Evolutionary conservation across 306 rosid genomes (phyloP).

Genomic region (Cucurbita moschata): DNA sequence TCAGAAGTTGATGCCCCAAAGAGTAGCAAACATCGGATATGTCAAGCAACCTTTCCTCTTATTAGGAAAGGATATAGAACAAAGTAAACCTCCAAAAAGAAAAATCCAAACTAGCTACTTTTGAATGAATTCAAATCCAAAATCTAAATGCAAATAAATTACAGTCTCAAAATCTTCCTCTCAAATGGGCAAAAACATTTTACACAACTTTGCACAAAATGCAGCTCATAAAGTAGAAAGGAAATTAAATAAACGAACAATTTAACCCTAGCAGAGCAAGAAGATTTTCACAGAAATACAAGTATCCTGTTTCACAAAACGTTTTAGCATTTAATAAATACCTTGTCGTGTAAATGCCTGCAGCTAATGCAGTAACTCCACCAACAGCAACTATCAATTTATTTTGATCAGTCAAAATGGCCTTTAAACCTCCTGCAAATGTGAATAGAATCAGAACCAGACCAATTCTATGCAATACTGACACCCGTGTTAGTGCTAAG

Average conservation of each 20-base stretch:
- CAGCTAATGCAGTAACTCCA: conserved; percentile 93
- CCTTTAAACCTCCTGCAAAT: conserved; percentile 80
- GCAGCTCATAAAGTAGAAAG: background rate
- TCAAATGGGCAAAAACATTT: background rate
- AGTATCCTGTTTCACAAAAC: background rate
- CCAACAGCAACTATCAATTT: conserved; percentile 94
- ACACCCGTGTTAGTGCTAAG: background rate
- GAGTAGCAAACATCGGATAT: background rate
- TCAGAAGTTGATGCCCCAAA: background rate
- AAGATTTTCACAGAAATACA: background rate
- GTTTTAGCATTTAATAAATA: conserved; percentile 6
- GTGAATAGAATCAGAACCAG: conserved; percentile 4
- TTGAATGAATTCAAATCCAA: background rate
- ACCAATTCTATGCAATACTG: background rate
- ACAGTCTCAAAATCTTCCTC: background rate
- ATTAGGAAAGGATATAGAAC: background rate
- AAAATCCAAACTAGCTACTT: background rate
- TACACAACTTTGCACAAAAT: background rate
- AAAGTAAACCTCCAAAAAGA: background rate
- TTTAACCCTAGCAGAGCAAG: too few relatives aligned
- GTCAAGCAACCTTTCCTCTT: background rate
- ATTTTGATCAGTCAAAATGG: conserved; percentile 93
- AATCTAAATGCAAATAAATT: background rate
- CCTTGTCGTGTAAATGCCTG: conserved; percentile 96
- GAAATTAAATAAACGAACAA: too few relatives aligned